Percentiles rank a stretch among this genome's conserved stretches.
These are phyloP conservation scores for Coemansia erecta DNA, from an alignment of 192 early-diverging fungal species.

Conservation along the genomic window DNA sequence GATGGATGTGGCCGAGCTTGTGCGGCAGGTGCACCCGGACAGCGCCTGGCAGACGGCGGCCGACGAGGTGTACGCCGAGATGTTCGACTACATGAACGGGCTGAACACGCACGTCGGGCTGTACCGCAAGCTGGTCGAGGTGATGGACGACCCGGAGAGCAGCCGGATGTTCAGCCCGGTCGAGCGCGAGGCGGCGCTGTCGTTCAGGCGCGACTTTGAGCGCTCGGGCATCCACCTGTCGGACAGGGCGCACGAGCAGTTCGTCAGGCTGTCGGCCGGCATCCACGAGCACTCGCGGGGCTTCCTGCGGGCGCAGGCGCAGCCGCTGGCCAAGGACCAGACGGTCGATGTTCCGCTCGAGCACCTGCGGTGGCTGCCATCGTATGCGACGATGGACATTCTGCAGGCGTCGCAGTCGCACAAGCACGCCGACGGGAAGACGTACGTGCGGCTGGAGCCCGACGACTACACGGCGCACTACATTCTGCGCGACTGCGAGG, in stretches of 20 bases:
- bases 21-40: constrained; percentile 88
- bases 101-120: constrained; percentile 90
- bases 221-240: constrained; percentile 90
- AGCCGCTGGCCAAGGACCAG: constrained; percentile 9
- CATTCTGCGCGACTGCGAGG: constrained; percentile 53
- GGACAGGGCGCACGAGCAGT: constrained; percentile 59
- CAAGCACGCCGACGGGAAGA: constrained; percentile 30
- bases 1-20: constrained; percentile 90
- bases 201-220: constrained; percentile 91
- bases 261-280: constrained; percentile 80
- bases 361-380: constrained; percentile 59
- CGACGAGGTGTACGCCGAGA: constrained; percentile 66
- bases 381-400: constrained; percentile 56
- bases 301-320: constrained; percentile 58
- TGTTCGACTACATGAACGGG: constrained; percentile 85
- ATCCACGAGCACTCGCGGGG: constrained; percentile 75
- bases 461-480: constrained; percentile 42
- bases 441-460: constrained; percentile 23
- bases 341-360: constrained; percentile 37
- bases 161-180: constrained; percentile 58
- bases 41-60: constrained; percentile 67
- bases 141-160: constrained; percentile 61
- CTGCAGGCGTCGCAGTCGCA: constrained; percentile 28
- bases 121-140: constrained; percentile 72
- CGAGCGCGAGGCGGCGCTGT: constrained; percentile 72